Conservation (phyloP, 495 filamentous ascomycete species). For the Penicillium goetzii region DNA sequence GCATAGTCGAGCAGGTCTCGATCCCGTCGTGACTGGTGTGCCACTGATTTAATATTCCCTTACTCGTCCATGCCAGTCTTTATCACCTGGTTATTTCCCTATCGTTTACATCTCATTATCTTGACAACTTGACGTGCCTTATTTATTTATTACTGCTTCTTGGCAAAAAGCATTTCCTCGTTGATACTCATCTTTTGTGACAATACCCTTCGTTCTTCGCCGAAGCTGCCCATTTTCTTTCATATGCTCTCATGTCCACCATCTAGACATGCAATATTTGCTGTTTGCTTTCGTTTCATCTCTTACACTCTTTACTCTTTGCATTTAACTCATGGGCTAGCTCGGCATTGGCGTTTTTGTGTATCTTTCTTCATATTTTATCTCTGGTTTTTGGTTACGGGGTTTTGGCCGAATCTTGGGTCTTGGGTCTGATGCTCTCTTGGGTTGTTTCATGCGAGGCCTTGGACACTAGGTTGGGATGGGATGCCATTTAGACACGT, state of each 20-base stretch:
- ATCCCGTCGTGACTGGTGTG: conserved; percentile 11
- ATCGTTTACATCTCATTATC: conserved; percentile 9
- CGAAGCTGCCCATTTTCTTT: not conserved
- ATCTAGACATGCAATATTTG: conserved; percentile 5
- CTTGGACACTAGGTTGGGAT: conserved; percentile 11
- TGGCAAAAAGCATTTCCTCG: conserved; percentile 26
- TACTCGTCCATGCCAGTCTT: not conserved
- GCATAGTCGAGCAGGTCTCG: conserved; percentile 37
- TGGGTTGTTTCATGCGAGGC: not conserved
- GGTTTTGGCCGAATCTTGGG: not conserved
- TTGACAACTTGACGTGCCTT: conserved; percentile 3
- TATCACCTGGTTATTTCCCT: not conserved
- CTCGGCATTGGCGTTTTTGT: conserved; percentile 23
- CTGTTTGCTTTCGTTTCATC: not conserved
- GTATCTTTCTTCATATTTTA: not conserved
- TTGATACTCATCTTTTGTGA: conserved; percentile 29
- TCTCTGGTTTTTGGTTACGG: not conserved
- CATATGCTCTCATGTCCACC: conserved; percentile 8
- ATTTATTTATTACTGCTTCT: conserved; percentile 21
- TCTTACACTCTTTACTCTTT: conserved; percentile 20
- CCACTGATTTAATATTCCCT: not conserved
- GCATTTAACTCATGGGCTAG: conserved; percentile 13
- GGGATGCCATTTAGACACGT: conserved; percentile 15
- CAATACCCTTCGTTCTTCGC: conserved; percentile 27
- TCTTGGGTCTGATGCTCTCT: conserved; percentile 3